Evolutionary conservation across 1,284 basidiomycete species (phyloP).

Genomic region (Apiotrichum brassicae): DNA sequence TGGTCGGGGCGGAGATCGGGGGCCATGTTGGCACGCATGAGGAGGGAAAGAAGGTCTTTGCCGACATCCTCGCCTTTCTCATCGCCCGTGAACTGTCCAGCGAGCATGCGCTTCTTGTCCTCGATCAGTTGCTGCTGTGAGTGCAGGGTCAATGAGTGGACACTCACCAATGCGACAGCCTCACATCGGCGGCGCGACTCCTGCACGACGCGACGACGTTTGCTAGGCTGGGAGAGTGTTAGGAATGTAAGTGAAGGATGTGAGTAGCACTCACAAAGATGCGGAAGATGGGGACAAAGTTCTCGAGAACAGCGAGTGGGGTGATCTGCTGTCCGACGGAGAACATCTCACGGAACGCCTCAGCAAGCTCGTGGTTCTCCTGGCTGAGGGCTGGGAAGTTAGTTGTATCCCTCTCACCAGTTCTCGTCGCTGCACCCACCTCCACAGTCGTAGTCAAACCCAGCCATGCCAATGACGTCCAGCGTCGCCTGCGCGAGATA

Average conservation of each 20-base stretch:
- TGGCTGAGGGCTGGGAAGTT: constrained; percentile 22
- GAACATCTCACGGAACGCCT: constrained; percentile 36
- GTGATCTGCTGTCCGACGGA: constrained; percentile 42
- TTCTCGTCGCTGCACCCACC: no score
- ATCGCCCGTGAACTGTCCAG: background rate
- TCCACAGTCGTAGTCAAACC: constrained; percentile 57
- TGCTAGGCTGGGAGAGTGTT: background rate
- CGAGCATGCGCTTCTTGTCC: background rate
- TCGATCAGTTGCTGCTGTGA: background rate
- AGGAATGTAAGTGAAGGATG: background rate
- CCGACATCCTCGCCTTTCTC: constrained; percentile 49
- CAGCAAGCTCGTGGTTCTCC: constrained; percentile 30
- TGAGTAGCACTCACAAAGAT: constrained; percentile 23
- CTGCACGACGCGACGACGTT: background rate
- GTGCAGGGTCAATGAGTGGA: constrained; percentile 36
- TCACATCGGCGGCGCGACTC: background rate
- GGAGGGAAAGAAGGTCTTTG: constrained; percentile 46
- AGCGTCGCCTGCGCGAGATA: constrained; percentile 59
- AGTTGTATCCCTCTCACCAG: no score
- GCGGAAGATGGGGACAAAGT: constrained; percentile 56
- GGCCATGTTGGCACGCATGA: constrained; percentile 59
- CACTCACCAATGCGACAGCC: background rate
- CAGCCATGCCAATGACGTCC: constrained; percentile 62
- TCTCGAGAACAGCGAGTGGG: constrained; percentile 55
- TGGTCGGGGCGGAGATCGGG: constrained; percentile 53